These are phyloP conservation scores for Holtermanniella nyarrowii DNA, from an alignment of 768 basidiomycete genomes.

Conservation along the genomic window DNA sequence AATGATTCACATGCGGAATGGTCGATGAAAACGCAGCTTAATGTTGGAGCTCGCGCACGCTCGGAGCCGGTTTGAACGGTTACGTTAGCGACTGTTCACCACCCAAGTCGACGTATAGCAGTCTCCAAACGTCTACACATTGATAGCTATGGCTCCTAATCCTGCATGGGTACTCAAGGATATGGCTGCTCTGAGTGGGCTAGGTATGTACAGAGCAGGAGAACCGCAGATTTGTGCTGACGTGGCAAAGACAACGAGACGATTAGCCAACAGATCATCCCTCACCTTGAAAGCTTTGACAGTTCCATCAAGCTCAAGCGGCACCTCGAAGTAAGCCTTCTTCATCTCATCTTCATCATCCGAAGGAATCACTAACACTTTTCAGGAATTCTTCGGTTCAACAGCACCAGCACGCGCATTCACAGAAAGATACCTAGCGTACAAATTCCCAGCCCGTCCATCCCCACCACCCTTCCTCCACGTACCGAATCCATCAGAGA, in stretches of 20 bases:
- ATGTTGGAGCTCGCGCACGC: too few species aligned
- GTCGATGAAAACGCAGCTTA: too few species aligned
- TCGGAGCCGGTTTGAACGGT: too few species aligned
- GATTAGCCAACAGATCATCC: constrained; percentile 28
- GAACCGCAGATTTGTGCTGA: background rate
- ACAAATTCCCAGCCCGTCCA: constrained; percentile 24
- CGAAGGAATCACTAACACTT: background rate
- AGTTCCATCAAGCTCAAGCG: constrained; percentile 17
- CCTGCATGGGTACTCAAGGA: constrained; percentile 25
- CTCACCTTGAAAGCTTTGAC: constrained; percentile 28
- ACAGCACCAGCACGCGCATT: constrained; percentile 25
- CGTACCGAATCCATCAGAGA: constrained; percentile 2
- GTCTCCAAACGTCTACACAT: too few species aligned
- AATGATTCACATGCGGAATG: too few species aligned
- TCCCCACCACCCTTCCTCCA: constrained; percentile 1
- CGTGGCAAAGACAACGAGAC: constrained; percentile 22
- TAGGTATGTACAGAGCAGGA: constrained; percentile 10
- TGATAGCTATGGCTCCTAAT: background rate
- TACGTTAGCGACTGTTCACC: too few species aligned
- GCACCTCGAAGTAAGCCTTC: constrained; percentile 27
- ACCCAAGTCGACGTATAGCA: background rate
- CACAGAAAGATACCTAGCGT: constrained; percentile 19
- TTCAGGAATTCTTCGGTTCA: constrained; percentile 35
- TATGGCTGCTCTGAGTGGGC: constrained; percentile 12
- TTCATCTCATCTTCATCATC: background rate